Base-by-base conservation (phyloP, 495 filamentous ascomycete genomes). In the Cudoniella acicularis region DNA sequence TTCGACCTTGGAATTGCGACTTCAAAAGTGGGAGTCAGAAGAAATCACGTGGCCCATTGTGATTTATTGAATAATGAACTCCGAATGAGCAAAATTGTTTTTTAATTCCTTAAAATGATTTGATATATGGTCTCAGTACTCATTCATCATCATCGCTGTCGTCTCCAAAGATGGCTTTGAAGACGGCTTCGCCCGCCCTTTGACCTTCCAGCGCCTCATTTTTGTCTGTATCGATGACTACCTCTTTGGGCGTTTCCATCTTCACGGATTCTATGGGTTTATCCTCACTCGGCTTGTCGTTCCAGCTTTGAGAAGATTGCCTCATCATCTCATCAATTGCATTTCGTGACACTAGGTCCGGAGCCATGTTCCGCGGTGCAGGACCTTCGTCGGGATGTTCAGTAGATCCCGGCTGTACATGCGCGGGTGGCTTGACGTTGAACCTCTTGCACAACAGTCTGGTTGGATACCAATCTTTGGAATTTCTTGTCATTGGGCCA, bases 91-190 rank as follows among this genome's bases (percentile, higher is more conserved):
- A n/a, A n/a, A n/a, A n/a, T n/a, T n/a, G n/a, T n/a, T n/a, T n/a
- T n/a, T n/a, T n/a, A n/a, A n/a, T n/a, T n/a, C n/a, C n/a, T n/a
- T n/a, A n/a, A n/a, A n/a, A n/a, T 17, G 20, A 21, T 8, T n/a
- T 47, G 20, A 23, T 23, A 50, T 50, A n/a, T 20, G 10, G 10
- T 6, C 6, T 24, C 8, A 50, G 10, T n/a, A 41, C 16, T 56
- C 68, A 71, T n/a, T 82, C 78, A 13, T 90, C 87, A 60, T 92
- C 87, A 64, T 90, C 88, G 55, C 87, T 89, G 68, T 87, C 85
- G 71, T 89, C 90, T 9, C 93, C 94, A 78, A 98, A 98, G 16
- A 98, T 91, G 20, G 91, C 91, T 69, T 86, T 89, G 67, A 98
- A 95, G 2, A 97, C 86, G n/a, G 87, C 91, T 48, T 96, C 93